Conservation (phyloP, 2,329 filamentous ascomycete species). For the Allantophomopsis cytisporea region DNA sequence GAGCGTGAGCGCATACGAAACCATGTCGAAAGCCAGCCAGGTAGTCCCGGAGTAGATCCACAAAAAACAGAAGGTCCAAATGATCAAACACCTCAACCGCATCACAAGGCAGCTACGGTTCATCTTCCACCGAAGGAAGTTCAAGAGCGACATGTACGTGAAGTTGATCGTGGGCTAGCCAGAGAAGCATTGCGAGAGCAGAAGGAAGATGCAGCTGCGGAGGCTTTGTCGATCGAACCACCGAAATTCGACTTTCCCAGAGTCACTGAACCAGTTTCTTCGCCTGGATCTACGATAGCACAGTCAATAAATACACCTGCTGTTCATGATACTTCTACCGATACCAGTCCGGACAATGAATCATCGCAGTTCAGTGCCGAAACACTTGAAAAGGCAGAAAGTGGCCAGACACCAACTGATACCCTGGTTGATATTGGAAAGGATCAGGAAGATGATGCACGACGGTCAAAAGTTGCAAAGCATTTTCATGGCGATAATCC, state of each 20-base stretch:
- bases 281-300: conserved; percentile 50
- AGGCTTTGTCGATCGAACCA: conserved; percentile 20
- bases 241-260: conserved; percentile 21
- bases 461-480: conserved; percentile 7
- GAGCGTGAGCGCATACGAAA: conserved; percentile 13
- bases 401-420: conserved; percentile 20
- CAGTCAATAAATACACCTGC: conserved; percentile 63
- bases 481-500: conserved; percentile 14
- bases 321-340: conserved; percentile 53
- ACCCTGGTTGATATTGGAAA: conserved; percentile 16
- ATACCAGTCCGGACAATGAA: conserved; percentile 63
- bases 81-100: background rate
- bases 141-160: conserved; percentile 28
- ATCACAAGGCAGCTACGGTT: conserved; percentile 17
- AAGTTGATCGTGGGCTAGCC: conserved; percentile 16
- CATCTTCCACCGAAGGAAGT: conserved; percentile 34
- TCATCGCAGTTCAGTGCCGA: conserved; percentile 37
- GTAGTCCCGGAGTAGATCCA: conserved; percentile 18
- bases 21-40: conserved; percentile 12
- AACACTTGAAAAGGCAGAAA: conserved; percentile 29
- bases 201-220: conserved; percentile 11
- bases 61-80: background rate
- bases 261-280: conserved; percentile 32
- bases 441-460: conserved; percentile 17
- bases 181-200: conserved; percentile 21